phyloP scores from a whole-genome alignment of 768 basidiomycete species.

The Lanmaoa rubissima region DNA sequence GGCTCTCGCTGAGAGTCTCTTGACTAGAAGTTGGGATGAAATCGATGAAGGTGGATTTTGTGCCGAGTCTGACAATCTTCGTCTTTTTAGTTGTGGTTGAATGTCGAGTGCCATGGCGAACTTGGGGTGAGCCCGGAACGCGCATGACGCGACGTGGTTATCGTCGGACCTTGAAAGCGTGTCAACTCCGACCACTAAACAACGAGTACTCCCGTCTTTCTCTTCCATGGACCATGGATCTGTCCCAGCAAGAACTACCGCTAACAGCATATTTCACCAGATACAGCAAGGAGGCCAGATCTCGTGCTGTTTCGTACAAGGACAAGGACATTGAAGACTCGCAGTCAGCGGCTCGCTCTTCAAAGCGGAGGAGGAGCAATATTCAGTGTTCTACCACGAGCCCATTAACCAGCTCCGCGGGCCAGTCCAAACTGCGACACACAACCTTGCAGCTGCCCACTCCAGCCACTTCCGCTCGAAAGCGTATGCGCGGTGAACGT shows the following conservation, averaged over 20 bases:
- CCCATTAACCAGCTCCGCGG: neutral
- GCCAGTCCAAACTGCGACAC: slow-evolving; percentile 3
- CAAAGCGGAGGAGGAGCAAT: slow-evolving; percentile 22
- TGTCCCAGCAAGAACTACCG: slow-evolving; percentile 34
- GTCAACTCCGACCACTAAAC: slow-evolving; percentile 36
- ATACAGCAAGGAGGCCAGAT: slow-evolving; percentile 9
- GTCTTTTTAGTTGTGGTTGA: slow-evolving; percentile 50
- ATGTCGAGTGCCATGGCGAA: slow-evolving; percentile 22
- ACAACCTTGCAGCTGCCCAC: slow-evolving; percentile 22
- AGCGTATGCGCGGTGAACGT: slow-evolving; percentile 1
- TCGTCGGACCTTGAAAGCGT: slow-evolving; percentile 36
- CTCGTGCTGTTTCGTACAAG: neutral
- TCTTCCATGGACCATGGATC: slow-evolving; percentile 20
- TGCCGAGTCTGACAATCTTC: slow-evolving; percentile 51
- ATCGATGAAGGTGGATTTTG: slow-evolving; percentile 40
- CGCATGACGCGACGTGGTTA: slow-evolving; percentile 23
- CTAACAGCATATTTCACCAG: slow-evolving; percentile 29
- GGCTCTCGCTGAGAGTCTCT: slow-evolving; percentile 80
- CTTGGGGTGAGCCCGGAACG: neutral
- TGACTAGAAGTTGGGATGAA: slow-evolving; percentile 66
- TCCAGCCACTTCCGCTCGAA: slow-evolving; percentile 22
- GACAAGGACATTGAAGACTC: neutral
- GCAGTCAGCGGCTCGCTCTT: slow-evolving; percentile 6
- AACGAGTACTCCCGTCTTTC: neutral
- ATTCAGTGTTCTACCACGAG: neutral